Percentiles rank a stretch among this genome's conserved stretches.
Evolutionary conservation across 768 basidiomycete genomes (phyloP).

Genomic region (Rhodotorula diobovata): DNA sequence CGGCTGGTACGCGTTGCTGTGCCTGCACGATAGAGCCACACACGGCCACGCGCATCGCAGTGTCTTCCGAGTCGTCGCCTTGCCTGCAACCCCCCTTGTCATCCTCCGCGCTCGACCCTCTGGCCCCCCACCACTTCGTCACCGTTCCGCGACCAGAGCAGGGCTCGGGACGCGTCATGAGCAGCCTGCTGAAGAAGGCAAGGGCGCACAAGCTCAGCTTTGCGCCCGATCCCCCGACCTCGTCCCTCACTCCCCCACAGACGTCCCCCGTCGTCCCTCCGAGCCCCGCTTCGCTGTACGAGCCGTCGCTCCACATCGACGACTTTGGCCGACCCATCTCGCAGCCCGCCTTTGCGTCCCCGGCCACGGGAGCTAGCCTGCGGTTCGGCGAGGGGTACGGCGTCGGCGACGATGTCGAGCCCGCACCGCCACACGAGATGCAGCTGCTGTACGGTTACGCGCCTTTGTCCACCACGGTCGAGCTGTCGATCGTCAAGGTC

Average conservation of each 20-base stretch:
- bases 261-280: neutral
- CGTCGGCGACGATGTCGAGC: constrained; percentile 13
- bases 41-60: no score
- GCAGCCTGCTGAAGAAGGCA: constrained; percentile 19
- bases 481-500: constrained; percentile 60
- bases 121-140: neutral
- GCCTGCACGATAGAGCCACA: no score
- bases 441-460: constrained; percentile 62
- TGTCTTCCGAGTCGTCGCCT: no score
- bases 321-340: constrained; percentile 25
- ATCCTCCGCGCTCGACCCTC: neutral
- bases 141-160: neutral
- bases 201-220: neutral
- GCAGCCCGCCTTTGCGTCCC: constrained; percentile 2
- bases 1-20: no score
- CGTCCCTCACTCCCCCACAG: neutral
- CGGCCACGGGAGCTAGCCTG: neutral
- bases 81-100: no score
- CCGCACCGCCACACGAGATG: constrained; percentile 5
- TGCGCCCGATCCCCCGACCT: neutral
- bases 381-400: constrained; percentile 23
- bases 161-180: constrained; percentile 1
- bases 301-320: constrained; percentile 12
- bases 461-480: constrained; percentile 67
- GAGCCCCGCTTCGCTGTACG: neutral